Evolutionary conservation across 2,329 filamentous ascomycete species (phyloP), one percentile per base, ranked within the genome.

Genomic region (Myriosclerotinia duriaeana): DNA sequence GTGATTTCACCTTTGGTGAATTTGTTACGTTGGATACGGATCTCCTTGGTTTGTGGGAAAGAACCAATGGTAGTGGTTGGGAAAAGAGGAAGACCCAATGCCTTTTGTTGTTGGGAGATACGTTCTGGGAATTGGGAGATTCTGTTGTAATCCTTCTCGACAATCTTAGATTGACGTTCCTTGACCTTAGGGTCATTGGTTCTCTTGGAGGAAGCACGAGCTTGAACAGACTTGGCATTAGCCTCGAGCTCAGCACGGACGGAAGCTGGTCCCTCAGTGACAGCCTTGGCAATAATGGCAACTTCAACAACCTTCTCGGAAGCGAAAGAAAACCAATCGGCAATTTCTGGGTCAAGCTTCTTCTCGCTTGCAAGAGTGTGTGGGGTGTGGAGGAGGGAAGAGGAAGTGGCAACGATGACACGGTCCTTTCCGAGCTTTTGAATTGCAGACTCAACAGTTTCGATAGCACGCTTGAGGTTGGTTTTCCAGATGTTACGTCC

Each of bases 401-500:
- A 95, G 77, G 95, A 98, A 74, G 93, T 97, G 78, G 95, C 91
- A 74, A 97, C 92, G 74, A 99, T 91, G 80, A 99, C 94, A 78
- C 95, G 92, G 74, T 98, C 93, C 86, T 97, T 94, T 83, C 95
- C 94, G 71, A 99, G 88, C 85, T 96, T 92, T 85, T 97, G 92
- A 76, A 98, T 84, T 72, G 94, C 95, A 68, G 87, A 84, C 87
- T 98, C 92, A 69, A 95, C 90, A 71, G 84, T 87, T 85, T 95
- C 93, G 72, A 99, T 96, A 77, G 95, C 93, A 76, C 87, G 88
- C 87, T 96, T 91, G 84, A 97, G 90, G 89, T 98, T 96, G 83
- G 93, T 97, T 91, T 99, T 99, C 95, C 95, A 99, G 86, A 99
- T 98, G 87, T 99, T 99, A 77, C 95, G 93, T 77, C 95, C 95